Percentiles rank a stretch among this genome's conserved stretches.
phyloP scores from a whole-genome alignment of 257 asterid genomes.

The Nicotiana knightiana region DNA sequence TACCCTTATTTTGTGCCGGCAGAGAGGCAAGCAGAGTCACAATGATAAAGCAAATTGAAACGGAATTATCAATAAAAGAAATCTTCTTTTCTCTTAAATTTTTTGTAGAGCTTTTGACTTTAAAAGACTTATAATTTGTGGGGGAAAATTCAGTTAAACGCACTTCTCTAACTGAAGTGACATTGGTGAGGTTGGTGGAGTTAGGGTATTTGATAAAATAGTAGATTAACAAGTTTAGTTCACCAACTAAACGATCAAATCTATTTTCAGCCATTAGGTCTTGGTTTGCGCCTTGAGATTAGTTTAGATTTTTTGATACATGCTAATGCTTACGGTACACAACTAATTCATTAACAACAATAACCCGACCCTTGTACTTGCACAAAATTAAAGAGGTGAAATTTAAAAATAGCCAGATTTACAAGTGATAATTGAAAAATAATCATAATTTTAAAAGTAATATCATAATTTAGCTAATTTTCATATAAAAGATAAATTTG shows the following conservation, averaged over 20 bases:
- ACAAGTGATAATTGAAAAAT: too few relatives aligned
- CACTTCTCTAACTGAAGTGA: constrained; percentile 32
- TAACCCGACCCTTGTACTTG: neutral
- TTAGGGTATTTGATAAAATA: constrained; percentile 14
- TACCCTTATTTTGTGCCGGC: too few relatives aligned
- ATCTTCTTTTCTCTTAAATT: neutral
- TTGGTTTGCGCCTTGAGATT: neutral
- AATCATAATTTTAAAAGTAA: too few relatives aligned
- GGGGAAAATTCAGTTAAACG: constrained; percentile 31
- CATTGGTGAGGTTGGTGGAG: constrained; percentile 41
- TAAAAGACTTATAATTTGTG: neutral
- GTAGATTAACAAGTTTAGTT: constrained; percentile 36
- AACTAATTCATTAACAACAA: constrained; percentile 10
- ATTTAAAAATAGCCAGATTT: too few relatives aligned
- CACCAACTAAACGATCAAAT: constrained; percentile 51
- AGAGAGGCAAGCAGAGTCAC: too few relatives aligned
- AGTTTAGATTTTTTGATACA: neutral
- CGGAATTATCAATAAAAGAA: neutral
- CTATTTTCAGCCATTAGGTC: neutral
- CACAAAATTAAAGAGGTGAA: too few relatives aligned
- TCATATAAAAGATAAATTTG: too few relatives aligned
- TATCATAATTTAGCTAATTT: too few relatives aligned
- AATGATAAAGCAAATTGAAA: too few relatives aligned
- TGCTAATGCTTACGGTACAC: neutral
- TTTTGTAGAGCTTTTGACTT: neutral